Evolutionary conservation across 441 rosid genomes (phyloP), one percentile per base, ranked within the genome.

Genomic region (Croton laevigatus): DNA sequence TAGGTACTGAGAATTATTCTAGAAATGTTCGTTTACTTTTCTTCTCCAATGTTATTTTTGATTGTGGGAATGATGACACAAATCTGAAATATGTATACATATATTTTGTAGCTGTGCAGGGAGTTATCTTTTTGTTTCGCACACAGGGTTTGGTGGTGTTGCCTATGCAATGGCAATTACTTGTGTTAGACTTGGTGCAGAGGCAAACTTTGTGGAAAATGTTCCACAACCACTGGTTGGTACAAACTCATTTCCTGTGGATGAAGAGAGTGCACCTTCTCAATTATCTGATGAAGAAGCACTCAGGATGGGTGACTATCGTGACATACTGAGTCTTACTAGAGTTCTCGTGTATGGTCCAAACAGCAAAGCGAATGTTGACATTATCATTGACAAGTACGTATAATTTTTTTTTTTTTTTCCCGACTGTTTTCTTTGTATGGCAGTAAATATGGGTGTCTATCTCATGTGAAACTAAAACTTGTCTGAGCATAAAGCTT

Each of bases 311-410:
- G 98, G 97, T 44, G 99, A 96, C 69, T 93, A 96, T 70, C 90
- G 98, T 23, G 97, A 91, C 91, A 93, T 93, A 82, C 88, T 96
- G 66, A 93, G 87, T 79, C 98, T 96, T 60, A 90, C 93, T 23
- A 90, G 99, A 87, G 99, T 96, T 78, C 97, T 96, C 59, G 71
- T 83, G 64, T 73, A 84, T 78, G 99, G 99, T 78, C 99, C 98
- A 3, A 85, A 84, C 82, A 93, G 98, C 94, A 96, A 96, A 87
- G 81, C 91, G 61, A 97, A 93, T 71, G 94, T 93, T 45, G 98
- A 96, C 80, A 64, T 79, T 68, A 70, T 96, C 52, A 82, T 93
- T 44, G 90, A 90, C 54, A 85, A 87, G 99, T 90, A 81, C 5
- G 78, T 34, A 27, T 4, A 42, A 13, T 23, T 20, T 67, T 27